Evolutionary conservation across 2,329 filamentous ascomycete genomes (phyloP).

Genomic region (Botrytis porri): DNA sequence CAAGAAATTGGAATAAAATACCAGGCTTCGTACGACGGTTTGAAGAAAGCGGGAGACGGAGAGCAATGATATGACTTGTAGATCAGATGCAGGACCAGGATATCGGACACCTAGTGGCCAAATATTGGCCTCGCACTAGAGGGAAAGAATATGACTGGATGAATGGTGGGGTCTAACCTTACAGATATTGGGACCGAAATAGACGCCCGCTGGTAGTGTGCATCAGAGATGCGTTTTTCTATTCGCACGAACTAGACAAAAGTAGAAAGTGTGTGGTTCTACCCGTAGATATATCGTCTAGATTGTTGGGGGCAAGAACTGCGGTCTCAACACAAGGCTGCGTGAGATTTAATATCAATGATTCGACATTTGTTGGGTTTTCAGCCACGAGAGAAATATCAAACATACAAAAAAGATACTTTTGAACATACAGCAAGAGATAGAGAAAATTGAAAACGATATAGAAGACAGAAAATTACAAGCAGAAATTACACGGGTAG

Average conservation of each 20-base stretch:
- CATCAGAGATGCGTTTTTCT: conserved; percentile 11
- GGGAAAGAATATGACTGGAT: conserved; percentile 29
- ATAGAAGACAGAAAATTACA: not conserved
- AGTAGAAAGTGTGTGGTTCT: conserved; percentile 11
- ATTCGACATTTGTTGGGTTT: not conserved
- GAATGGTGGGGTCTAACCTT: conserved; percentile 20
- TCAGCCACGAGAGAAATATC: conserved; percentile 1
- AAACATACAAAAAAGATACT: not conserved
- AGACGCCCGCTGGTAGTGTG: conserved; percentile 32
- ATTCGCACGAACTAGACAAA: conserved; percentile 3
- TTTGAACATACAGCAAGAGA: not conserved
- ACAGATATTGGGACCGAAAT: conserved; percentile 30
- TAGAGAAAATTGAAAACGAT: not conserved
- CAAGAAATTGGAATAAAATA: conserved; percentile 33
- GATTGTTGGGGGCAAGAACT: conserved; percentile 22
- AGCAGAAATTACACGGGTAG: not conserved
- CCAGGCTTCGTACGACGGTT: conserved; percentile 32
- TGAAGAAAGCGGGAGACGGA: conserved; percentile 28
- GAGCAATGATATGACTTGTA: conserved; percentile 30
- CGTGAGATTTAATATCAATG: conserved; percentile 16
- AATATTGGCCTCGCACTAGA: conserved; percentile 22
- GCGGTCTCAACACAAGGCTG: conserved; percentile 26
- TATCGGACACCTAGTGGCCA: conserved; percentile 22
- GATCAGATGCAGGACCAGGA: conserved; percentile 19
- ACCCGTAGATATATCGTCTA: conserved; percentile 20